Percentiles rank a stretch among this genome's conserved stretches.
phyloP scores from a whole-genome alignment of 352 stramenopile genomes.

The Elongisporangium prolatum region DNA sequence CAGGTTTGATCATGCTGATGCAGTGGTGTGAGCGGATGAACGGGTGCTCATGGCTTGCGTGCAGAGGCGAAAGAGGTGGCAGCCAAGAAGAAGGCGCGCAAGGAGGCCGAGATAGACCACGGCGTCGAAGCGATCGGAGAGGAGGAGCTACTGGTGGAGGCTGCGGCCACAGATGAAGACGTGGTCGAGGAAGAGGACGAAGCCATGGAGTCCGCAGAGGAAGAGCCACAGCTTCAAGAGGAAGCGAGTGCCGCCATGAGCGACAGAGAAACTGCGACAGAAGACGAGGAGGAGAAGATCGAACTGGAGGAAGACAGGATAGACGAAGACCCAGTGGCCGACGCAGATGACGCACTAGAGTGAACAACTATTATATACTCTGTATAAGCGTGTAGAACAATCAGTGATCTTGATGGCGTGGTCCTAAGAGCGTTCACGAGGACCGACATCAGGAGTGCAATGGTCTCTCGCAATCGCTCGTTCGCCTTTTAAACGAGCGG shows the following conservation, averaged over 20 bases:
- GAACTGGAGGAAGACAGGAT: slow-evolving; percentile 10
- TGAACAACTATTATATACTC: too few relatives aligned
- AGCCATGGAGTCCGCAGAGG: slow-evolving; percentile 36
- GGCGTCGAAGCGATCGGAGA: too few relatives aligned
- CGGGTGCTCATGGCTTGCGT: too few relatives aligned
- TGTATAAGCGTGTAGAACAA: too few relatives aligned
- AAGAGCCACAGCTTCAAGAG: slow-evolving; percentile 15
- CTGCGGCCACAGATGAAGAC: slow-evolving; percentile 27
- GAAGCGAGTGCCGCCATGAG: slow-evolving; percentile 11
- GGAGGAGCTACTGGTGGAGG: slow-evolving; percentile 5
- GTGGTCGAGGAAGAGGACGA: slow-evolving; percentile 26
- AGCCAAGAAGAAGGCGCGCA: slow-evolving; percentile 23
- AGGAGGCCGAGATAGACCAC: slow-evolving; percentile 16
- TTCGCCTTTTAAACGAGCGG: too few relatives aligned
- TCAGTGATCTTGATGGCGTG: too few relatives aligned
- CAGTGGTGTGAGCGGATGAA: too few relatives aligned
- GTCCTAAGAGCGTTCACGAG: too few relatives aligned
- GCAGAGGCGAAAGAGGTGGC: slow-evolving; percentile 44
- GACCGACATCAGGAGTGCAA: too few relatives aligned
- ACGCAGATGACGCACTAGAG: slow-evolving; percentile 1
- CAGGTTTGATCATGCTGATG: slow-evolving; percentile 27
- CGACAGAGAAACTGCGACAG: slow-evolving; percentile 15
- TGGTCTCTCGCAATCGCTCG: too few relatives aligned
- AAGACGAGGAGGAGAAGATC: slow-evolving; percentile 15
- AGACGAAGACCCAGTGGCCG: not conserved